phyloP scores from a whole-genome alignment of 805 yeast species.

The Kazachstania psychrophila region DNA sequence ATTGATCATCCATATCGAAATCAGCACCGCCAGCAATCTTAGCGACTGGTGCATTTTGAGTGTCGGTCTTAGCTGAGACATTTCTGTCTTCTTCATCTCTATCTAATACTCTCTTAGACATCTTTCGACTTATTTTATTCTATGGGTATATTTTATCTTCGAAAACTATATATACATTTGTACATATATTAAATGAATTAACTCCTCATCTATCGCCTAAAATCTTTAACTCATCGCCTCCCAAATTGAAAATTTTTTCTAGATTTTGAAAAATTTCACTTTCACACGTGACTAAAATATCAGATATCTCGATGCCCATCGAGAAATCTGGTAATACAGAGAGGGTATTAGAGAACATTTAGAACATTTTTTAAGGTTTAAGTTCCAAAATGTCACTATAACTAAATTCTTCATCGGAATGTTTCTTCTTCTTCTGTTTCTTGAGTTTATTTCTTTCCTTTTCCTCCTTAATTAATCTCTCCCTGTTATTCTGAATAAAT shows the following conservation, averaged over 20 bases:
- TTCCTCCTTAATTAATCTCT: conserved; percentile 18
- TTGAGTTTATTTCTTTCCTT: conserved; percentile 13
- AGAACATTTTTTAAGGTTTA: no score
- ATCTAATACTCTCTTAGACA: conserved; percentile 47
- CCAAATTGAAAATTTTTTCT: background rate
- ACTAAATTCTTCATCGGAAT: no score
- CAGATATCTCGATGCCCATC: no score
- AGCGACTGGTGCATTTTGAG: conserved; percentile 17
- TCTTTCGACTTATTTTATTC: conserved; percentile 10
- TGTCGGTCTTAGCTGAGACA: conserved; percentile 34
- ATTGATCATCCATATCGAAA: conserved; percentile 69
- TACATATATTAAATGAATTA: no score
- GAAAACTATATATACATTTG: no score
- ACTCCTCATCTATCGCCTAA: background rate
- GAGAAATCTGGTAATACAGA: no score
- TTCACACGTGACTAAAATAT: no score
- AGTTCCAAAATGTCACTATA: no score
- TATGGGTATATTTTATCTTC: no score
- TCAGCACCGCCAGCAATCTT: conserved; percentile 34
- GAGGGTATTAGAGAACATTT: no score
- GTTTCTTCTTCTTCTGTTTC: conserved; percentile 13
- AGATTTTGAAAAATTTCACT: no score
- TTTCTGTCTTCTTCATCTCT: conserved; percentile 32
- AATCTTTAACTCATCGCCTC: background rate
- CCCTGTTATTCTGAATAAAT: conserved; percentile 14